Percentiles rank a stretch among this genome's conserved stretches.
phyloP scores from a whole-genome alignment of 805 yeast species.

The Metschnikowia anglica region DNA sequence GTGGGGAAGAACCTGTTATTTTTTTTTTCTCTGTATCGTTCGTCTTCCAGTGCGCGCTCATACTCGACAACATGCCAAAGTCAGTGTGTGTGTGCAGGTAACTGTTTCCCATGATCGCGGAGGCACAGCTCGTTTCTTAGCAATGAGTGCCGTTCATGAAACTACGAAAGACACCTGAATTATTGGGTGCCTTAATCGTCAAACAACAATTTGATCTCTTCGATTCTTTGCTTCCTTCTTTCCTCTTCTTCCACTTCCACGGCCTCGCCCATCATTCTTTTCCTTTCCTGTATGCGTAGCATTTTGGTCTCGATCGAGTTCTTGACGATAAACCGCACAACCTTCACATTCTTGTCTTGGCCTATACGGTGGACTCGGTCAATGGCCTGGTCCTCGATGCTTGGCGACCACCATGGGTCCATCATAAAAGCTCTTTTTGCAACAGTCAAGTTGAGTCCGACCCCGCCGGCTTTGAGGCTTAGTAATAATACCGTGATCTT shows the following conservation, averaged over 20 bases:
- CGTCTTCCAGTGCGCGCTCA: constrained; percentile 4
- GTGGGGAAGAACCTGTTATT: constrained; percentile 3
- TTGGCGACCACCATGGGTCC: constrained; percentile 98
- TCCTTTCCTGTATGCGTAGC: constrained; percentile 83
- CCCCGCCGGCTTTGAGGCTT: constrained; percentile 91
- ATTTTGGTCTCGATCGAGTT: constrained; percentile 85
- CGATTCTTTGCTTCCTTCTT: constrained; percentile 63
- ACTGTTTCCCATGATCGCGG: background rate
- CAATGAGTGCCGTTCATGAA: no score
- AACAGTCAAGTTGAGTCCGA: constrained; percentile 81
- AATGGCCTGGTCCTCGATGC: constrained; percentile 87
- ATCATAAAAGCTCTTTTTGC: constrained; percentile 84
- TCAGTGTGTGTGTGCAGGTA: background rate
- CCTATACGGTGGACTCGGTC: constrained; percentile 92
- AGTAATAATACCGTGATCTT: constrained; percentile 55
- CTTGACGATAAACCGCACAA: constrained; percentile 76
- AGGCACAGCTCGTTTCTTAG: no score
- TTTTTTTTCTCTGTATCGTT: constrained; percentile 3
- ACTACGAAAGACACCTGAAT: no score
- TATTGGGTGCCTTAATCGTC: constrained; percentile 33
- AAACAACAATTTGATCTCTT: constrained; percentile 68
- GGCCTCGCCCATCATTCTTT: constrained; percentile 76
- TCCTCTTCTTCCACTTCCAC: constrained; percentile 76
- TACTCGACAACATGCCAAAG: background rate
- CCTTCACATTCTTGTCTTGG: constrained; percentile 68